phyloP scores from a whole-genome alignment of 2,329 filamentous ascomycete genomes.

The Botryotinia narcissicola region DNA sequence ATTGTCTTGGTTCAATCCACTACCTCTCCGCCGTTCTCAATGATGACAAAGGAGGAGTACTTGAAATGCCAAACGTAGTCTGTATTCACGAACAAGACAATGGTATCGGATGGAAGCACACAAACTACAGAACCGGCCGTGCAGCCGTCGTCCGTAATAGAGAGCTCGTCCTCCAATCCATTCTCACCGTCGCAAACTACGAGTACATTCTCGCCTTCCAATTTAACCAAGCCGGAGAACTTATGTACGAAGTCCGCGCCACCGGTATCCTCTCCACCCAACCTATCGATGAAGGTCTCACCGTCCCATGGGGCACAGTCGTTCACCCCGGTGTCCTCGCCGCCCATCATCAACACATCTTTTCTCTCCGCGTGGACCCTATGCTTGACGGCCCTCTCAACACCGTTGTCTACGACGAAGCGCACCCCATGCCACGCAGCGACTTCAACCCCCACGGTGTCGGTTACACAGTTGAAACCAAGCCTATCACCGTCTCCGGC shows the following conservation, averaged over 20 bases:
- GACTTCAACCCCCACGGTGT: constrained; percentile 51
- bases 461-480: constrained; percentile 50
- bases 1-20: constrained; percentile 68
- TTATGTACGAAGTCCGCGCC: constrained; percentile 65
- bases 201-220: constrained; percentile 72
- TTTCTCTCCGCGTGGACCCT: constrained; percentile 64
- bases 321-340: constrained; percentile 69
- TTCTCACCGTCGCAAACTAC: constrained; percentile 71
- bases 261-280: constrained; percentile 67
- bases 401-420: constrained; percentile 56
- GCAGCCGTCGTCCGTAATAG: constrained; percentile 62
- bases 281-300: constrained; percentile 62
- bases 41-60: constrained; percentile 57
- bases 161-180: constrained; percentile 66
- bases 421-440: constrained; percentile 57
- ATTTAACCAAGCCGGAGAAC: constrained; percentile 67
- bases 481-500: constrained; percentile 46
- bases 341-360: constrained; percentile 73
- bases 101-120: constrained; percentile 68
- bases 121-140: constrained; percentile 62
- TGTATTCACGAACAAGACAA: constrained; percentile 71
- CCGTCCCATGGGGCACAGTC: constrained; percentile 65
- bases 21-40: constrained; percentile 60
- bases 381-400: constrained; percentile 57
- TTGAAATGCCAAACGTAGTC: constrained; percentile 62